These are phyloP conservation scores for Euphorbia celastroides DNA, from an alignment of 441 rosid genomes.

Conservation along the genomic window DNA sequence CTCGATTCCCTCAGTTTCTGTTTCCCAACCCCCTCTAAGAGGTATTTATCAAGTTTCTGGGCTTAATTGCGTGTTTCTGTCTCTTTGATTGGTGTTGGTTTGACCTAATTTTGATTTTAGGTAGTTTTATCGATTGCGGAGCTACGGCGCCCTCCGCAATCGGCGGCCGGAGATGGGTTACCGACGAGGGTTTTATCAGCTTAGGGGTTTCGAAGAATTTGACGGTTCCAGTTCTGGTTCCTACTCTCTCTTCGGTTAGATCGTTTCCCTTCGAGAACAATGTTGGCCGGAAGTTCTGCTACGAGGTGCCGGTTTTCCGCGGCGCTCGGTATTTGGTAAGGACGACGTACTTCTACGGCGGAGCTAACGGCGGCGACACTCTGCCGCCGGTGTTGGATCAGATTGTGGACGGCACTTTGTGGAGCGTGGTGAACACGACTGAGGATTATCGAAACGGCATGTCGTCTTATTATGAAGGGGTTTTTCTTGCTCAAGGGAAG, in stretches of 20 bases:
- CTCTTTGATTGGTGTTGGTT: not conserved
- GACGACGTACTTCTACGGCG: slow-evolving; percentile 78
- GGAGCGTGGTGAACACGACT: slow-evolving; percentile 78
- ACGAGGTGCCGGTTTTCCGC: slow-evolving; percentile 46
- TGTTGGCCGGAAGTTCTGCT: slow-evolving; percentile 58
- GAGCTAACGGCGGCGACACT: slow-evolving; percentile 48
- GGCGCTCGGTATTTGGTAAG: slow-evolving; percentile 61
- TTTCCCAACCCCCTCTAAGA: no score
- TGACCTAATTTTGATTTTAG: slow-evolving; percentile 12
- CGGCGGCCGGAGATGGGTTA: slow-evolving; percentile 46
- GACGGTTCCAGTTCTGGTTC: slow-evolving; percentile 20
- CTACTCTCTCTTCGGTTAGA: slow-evolving; percentile 56
- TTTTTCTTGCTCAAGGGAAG: slow-evolving; percentile 64
- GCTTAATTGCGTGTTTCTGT: no score
- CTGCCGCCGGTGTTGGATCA: slow-evolving; percentile 81
- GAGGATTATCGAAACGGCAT: slow-evolving; percentile 44
- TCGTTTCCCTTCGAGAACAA: slow-evolving; percentile 52
- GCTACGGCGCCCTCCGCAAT: slow-evolving; percentile 31
- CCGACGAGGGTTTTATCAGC: slow-evolving; percentile 44
- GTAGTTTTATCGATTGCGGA: slow-evolving; percentile 71
- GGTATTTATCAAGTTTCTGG: no score
- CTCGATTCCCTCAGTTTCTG: no score
- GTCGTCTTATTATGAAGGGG: slow-evolving; percentile 63
- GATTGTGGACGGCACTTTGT: slow-evolving; percentile 77
- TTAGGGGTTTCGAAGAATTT: slow-evolving; percentile 44